Conservation (phyloP, 345 rosid species). For the Physaria fendleri region DNA sequence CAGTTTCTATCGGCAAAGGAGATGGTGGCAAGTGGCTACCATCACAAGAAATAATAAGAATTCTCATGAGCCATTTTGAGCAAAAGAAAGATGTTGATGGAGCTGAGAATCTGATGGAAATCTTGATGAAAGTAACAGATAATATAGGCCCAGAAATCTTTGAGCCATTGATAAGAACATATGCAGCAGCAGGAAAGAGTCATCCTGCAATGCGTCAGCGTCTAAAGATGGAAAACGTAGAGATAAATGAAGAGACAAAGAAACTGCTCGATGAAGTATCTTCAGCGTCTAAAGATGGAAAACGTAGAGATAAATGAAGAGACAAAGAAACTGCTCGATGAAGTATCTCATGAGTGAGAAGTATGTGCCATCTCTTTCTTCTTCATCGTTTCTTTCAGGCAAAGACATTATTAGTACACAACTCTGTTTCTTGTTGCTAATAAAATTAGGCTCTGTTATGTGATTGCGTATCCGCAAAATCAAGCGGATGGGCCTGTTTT, state of each 20-base stretch:
- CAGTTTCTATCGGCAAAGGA: conserved; percentile 59
- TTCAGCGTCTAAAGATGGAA: conserved; percentile 73
- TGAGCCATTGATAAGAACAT: conserved; percentile 79
- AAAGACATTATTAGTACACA: background rate
- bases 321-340: conserved; percentile 58
- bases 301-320: conserved; percentile 55
- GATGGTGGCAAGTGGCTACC: conserved; percentile 79
- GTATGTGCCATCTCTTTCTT: conserved; percentile 7
- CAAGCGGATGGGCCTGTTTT: background rate
- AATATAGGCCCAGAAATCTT: conserved; percentile 52
- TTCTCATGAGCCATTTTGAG: conserved; percentile 67
- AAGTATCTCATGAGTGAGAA: conserved; percentile 67
- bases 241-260: conserved; percentile 46
- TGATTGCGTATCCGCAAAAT: background rate
- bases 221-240: conserved; percentile 81
- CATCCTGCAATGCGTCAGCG: conserved; percentile 51
- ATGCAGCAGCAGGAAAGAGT: conserved; percentile 74
- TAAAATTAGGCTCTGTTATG: conserved; percentile 1
- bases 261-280: conserved; percentile 59
- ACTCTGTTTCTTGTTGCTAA: conserved; percentile 18
- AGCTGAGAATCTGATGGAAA: conserved; percentile 66
- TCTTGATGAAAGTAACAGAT: conserved; percentile 65
- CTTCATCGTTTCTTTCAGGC: background rate
- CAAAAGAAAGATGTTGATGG: conserved; percentile 69
- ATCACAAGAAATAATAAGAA: conserved; percentile 40